Conservation (phyloP, 768 basidiomycete genomes). For the Lentinula edodes region DNA sequence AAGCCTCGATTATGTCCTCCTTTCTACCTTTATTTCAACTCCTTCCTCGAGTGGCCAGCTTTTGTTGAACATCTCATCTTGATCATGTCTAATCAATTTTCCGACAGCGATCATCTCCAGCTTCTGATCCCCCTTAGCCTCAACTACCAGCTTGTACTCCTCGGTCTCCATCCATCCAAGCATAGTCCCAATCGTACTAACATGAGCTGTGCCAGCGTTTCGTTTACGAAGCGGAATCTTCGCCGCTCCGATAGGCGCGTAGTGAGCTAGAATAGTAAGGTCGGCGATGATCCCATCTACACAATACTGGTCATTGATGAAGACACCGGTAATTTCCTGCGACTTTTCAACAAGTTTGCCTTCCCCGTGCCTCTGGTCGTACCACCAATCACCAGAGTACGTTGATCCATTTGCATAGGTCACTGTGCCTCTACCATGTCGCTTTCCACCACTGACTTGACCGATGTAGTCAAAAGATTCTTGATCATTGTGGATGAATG, state of each 20-base stretch:
- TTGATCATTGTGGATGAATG: slow-evolving; percentile 7
- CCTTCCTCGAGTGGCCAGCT: neutral
- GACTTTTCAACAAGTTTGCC: slow-evolving; percentile 6
- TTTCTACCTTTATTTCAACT: neutral
- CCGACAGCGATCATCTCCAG: neutral
- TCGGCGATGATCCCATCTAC: neutral
- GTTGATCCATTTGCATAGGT: slow-evolving; percentile 11
- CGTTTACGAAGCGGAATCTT: neutral
- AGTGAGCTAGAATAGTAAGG: neutral
- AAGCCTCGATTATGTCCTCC: neutral
- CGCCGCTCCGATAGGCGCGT: neutral
- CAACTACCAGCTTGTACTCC: neutral
- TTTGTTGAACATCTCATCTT: neutral
- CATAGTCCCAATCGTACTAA: neutral
- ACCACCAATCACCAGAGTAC: slow-evolving; percentile 12
- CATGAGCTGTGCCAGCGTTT: neutral
- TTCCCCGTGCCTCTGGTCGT: slow-evolving; percentile 10
- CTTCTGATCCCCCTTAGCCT: neutral
- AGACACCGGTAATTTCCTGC: neutral
- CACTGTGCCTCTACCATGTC: slow-evolving; percentile 12
- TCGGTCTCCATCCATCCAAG: neutral
- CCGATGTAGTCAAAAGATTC: slow-evolving; percentile 12
- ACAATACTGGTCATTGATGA: neutral
- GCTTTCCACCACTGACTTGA: slow-evolving; percentile 9
- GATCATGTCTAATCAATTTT: neutral